A percentile compares a stretch with the other conserved stretches of the same genome.
These are phyloP conservation scores for Petunia secreta DNA, from an alignment of 257 asterid genomes.

Conservation along the genomic window DNA sequence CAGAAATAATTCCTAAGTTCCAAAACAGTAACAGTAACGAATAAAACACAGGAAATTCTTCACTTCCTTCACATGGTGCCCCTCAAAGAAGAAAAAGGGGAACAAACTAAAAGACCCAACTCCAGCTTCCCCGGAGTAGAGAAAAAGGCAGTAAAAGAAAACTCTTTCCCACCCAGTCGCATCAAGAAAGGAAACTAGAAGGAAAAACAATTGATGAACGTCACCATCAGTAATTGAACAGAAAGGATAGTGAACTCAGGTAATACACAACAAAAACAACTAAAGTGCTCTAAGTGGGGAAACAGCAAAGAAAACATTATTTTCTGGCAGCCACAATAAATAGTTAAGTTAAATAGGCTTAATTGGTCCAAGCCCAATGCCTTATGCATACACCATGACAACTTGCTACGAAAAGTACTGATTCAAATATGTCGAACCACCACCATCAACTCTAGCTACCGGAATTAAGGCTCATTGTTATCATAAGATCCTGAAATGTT, in stretches of 20 bases:
- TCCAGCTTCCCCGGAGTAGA: slow-evolving; percentile 8
- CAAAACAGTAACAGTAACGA: background rate
- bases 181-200: no score
- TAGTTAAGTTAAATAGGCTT: background rate
- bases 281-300: background rate
- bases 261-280: background rate
- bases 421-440: background rate
- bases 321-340: background rate
- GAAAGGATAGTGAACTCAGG: background rate
- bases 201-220: background rate
- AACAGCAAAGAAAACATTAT: background rate
- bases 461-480: background rate
- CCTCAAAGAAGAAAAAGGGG: slow-evolving; percentile 13
- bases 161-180: background rate
- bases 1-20: background rate
- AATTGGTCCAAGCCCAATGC: background rate
- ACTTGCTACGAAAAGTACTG: background rate
- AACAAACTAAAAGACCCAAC: background rate
- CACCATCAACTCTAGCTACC: background rate
- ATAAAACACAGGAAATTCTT: background rate
- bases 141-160: background rate
- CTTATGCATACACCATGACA: background rate
- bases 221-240: background rate
- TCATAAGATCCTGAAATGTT: background rate
- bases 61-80: background rate